phyloP scores from a whole-genome alignment of 2,329 filamentous ascomycete genomes.

The Aspergillus fumigatus region DNA sequence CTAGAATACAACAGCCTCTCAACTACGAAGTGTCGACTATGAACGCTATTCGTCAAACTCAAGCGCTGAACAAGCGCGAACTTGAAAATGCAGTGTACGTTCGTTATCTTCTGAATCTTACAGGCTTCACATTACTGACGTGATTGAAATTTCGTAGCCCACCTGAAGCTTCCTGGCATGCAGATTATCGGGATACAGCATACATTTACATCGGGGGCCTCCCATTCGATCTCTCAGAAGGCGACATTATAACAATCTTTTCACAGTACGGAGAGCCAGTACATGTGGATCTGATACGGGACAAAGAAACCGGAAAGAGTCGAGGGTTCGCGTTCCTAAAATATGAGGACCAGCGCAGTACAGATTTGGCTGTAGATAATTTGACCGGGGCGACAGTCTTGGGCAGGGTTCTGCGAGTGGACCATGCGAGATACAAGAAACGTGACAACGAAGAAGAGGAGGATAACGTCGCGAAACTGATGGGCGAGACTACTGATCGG shows the following conservation, averaged over 20 bases:
- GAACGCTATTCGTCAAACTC: slow-evolving; percentile 91
- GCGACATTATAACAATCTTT: slow-evolving; percentile 93
- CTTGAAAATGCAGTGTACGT: slow-evolving; percentile 79
- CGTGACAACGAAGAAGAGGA: slow-evolving; percentile 64
- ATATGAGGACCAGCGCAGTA: slow-evolving; percentile 96
- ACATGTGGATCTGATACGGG: slow-evolving; percentile 84
- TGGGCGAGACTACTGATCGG: slow-evolving; percentile 42
- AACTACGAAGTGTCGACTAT: slow-evolving; percentile 49
- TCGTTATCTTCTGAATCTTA: slow-evolving; percentile 8
- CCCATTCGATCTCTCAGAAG: slow-evolving; percentile 87
- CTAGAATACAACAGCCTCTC: slow-evolving; percentile 1
- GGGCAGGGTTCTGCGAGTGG: slow-evolving; percentile 76
- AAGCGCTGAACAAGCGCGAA: slow-evolving; percentile 89
- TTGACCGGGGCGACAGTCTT: slow-evolving; percentile 79
- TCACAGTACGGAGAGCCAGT: slow-evolving; percentile 95
- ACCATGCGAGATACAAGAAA: slow-evolving; percentile 87
- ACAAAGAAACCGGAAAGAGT: slow-evolving; percentile 94
- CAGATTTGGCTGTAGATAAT: slow-evolving; percentile 94
- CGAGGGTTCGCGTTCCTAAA: slow-evolving; percentile 95
- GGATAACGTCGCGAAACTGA: slow-evolving; percentile 45
- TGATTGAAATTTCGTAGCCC: slow-evolving; percentile 47
- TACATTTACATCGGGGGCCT: slow-evolving; percentile 95
- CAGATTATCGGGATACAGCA: slow-evolving; percentile 95
- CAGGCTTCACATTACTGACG: slow-evolving; percentile 6
- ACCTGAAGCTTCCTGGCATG: slow-evolving; percentile 89